Evolutionary conservation across 805 yeast genomes (phyloP), one percentile per base, ranked within the genome.

Genomic region (Isabelozyma rhagii): DNA sequence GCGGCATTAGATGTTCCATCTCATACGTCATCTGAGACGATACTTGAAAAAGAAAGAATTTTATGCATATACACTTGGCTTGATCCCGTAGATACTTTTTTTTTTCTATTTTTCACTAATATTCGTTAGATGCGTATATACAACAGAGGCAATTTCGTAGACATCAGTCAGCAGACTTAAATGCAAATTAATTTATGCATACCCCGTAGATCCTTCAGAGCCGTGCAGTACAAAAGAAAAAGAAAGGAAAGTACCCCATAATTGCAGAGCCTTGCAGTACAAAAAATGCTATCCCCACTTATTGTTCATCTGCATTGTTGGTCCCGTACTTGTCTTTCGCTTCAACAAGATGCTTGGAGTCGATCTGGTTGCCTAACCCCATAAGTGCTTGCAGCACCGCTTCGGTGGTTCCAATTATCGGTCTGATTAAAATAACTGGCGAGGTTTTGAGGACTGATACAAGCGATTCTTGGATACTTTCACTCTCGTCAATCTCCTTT

Each of bases 381-480:
- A 89, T 78, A 46, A 92, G 72, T 0, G 96, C 79, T 59, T 84
- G 87, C 5, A 93, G 85, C 6, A 92, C 76, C 0, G 96, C 96
- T 63, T 90, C 97, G 0, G 97, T 87, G 0, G 96, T 90, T 1
- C 97, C 98, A 57, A 92, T 90, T 53, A 90, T 78, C 2, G 97
- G 97, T 41, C 97, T 67, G 2, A 92, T 76, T 13, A 92, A 66
- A 15, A 89, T 84, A 13, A 89, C 81, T 0, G 97, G 97, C 1
- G 96, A 82, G 0, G 87, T 89, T 54, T 80, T 81, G 11, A 88
- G 84, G 11, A 90, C 74, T 1, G 89, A 84, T 15, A 74, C 67
- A 0, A 89, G 80, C 0, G 92, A 89, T 4, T 78, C 85, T 57
- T 81, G 85, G 0, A 89, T 82, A 51, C 78, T 81, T 0, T 82